Base-by-base conservation (phyloP, 2,329 filamentous ascomycete species). In the Pseudovirgaria hyperparasitica region DNA sequence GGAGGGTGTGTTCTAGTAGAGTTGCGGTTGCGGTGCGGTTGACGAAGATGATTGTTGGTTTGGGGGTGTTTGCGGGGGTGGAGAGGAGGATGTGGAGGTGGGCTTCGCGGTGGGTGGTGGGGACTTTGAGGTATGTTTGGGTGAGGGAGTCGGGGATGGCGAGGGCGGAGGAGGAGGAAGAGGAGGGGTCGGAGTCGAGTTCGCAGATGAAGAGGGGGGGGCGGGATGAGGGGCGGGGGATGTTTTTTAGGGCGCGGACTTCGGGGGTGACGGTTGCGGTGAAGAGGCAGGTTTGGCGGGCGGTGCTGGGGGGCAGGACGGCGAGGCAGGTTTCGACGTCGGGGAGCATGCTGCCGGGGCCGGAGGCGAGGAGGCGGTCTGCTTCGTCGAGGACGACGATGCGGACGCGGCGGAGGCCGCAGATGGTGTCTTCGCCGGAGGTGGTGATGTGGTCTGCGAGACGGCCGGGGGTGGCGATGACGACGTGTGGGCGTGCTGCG, bases 351-450 rank as follows among this genome's bases (percentile, higher is more conserved):
- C 77, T 86, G 15, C 86, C 87, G 11, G 70, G 67, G 26, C 73
- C 71, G 18, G 75, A 69, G 20, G 78, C 70, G 23, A 98, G 70
- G 19, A 98, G 66, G 23, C 90, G 73, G 58, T 98, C 90, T 4
- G 90, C 90, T 63, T 98, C 90, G 49, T 98, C 90, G 22, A 98
- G 76, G 6, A 98, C 85, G 3, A 96, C 81, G 51, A 82, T 86
- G 31, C 72, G 74, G 15, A 84, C 78, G 26, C 86, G 71, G 11
- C 75, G 68, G 23, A 98, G 62, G 1, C 85, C 86, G 32, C 74
- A 75, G 33, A 92, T 72, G 0, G 87, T 96, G 48, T 98, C 90
- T 45, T 86, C 75, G 22, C 90, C 90, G 10, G 87, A 96, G 2
- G 74, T 86, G 20, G 76, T 72, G 47, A 98, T 86, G 51, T 98